Evolutionary conservation across 179 eudicot species (phyloP).

Genomic region (Drosera spatulata): DNA sequence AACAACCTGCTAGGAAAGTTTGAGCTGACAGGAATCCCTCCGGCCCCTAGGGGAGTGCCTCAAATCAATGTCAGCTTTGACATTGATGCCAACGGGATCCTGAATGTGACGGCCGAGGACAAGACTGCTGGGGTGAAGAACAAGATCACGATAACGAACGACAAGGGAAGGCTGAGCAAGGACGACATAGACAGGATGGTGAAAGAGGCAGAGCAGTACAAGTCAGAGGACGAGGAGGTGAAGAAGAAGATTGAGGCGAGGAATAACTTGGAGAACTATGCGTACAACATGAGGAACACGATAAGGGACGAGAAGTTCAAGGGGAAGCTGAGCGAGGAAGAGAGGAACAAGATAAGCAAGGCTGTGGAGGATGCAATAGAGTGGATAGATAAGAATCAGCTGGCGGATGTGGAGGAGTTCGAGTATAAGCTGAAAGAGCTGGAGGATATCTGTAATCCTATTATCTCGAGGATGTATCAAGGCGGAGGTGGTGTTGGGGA

Average conservation of each 20-base stretch:
- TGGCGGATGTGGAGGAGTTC: not conserved
- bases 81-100: not conserved
- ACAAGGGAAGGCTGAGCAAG: conserved; percentile 1
- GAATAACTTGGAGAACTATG: conserved; percentile 1
- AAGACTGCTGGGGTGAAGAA: conserved; percentile 1
- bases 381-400: not conserved
- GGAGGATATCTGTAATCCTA: not conserved
- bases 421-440: conserved; percentile 1
- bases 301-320: not conserved
- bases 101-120: conserved; percentile 3
- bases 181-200: not conserved
- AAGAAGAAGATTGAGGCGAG: conserved; percentile 1
- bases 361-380: not conserved
- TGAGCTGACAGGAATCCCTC: conserved; percentile 1
- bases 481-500: not conserved
- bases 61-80: not conserved
- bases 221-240: not conserved
- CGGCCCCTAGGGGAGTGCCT: conserved; percentile 2
- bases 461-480: not conserved
- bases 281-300: conserved; percentile 3
- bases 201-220: not conserved
- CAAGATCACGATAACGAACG: conserved; percentile 1
- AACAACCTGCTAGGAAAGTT: conserved; percentile 1
- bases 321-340: not conserved
- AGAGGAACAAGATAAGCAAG: not conserved